These are phyloP conservation scores for Vachellia collinsii DNA, from an alignment of 306 rosid species.

Conservation along the genomic window DNA sequence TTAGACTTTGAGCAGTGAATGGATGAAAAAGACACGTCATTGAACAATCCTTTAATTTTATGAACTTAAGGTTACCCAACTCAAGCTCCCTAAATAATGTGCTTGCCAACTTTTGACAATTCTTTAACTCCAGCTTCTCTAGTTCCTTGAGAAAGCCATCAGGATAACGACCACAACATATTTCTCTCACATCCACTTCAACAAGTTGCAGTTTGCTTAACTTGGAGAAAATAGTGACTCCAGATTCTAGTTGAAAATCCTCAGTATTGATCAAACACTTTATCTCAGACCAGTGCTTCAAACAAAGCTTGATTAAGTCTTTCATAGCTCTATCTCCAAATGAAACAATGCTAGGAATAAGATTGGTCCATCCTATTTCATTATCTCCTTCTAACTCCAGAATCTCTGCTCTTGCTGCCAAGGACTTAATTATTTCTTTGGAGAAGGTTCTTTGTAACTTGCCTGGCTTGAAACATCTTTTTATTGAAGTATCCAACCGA, in stretches of 20 bases:
- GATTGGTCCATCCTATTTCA: constrained; percentile 4
- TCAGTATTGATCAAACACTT: constrained; percentile 9
- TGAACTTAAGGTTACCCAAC: background rate
- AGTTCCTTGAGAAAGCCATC: background rate
- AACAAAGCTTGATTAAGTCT: background rate
- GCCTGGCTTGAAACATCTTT: constrained; percentile 6
- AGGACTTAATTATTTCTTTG: background rate
- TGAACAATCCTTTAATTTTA: background rate
- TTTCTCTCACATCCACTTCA: background rate
- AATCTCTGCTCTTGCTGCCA: constrained; percentile 15
- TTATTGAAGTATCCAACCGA: background rate
- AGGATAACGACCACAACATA: background rate
- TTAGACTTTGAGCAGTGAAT: background rate
- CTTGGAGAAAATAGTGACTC: constrained; percentile 2
- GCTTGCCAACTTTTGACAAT: background rate
- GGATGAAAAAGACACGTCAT: background rate
- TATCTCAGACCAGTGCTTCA: background rate
- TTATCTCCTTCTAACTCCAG: background rate
- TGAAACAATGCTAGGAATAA: constrained; percentile 31
- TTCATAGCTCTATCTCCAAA: constrained; percentile 3
- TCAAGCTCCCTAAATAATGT: background rate
- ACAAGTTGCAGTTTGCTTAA: background rate
- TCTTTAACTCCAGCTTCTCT: background rate
- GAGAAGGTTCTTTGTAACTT: background rate
- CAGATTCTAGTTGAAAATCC: background rate